Conservation (phyloP, 768 basidiomycete species). For the Suillus discolor region DNA sequence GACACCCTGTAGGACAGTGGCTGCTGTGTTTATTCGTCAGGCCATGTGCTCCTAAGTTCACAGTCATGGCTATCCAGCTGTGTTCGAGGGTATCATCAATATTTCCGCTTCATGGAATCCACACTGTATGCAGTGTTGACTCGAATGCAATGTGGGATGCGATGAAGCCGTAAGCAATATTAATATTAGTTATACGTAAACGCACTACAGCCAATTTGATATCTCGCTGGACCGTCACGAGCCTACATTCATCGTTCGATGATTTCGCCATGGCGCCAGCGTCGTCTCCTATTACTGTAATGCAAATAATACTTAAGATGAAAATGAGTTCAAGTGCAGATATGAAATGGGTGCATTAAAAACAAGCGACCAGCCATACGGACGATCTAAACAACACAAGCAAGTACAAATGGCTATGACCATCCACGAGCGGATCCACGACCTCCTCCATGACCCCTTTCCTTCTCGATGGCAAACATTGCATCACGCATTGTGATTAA, state of each 20-base stretch:
- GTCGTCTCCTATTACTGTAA: not conserved
- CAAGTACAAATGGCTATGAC: constrained; percentile 37
- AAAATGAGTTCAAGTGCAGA: not conserved
- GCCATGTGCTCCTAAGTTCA: not conserved
- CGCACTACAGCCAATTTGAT: too few species aligned
- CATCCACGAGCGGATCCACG: constrained; percentile 74
- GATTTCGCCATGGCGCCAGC: too few species aligned
- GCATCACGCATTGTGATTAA: constrained; percentile 76
- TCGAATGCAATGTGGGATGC: too few species aligned
- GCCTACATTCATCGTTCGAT: too few species aligned
- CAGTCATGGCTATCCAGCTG: not conserved
- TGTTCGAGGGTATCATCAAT: not conserved
- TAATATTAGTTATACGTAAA: too few species aligned
- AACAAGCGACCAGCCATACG: not conserved
- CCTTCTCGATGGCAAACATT: constrained; percentile 83
- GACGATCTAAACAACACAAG: not conserved
- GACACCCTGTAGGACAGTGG: not conserved
- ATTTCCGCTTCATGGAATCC: not conserved
- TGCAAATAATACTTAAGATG: not conserved
- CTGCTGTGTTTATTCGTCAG: not conserved
- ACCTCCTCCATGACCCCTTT: constrained; percentile 82
- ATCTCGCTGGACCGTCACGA: too few species aligned
- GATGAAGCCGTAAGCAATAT: too few species aligned
- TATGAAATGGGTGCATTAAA: not conserved
- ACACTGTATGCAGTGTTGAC: too few species aligned